A percentile compares a stretch with the other conserved stretches of the same genome.
These are phyloP conservation scores for Rhodofomes roseus DNA, from an alignment of 1,284 basidiomycete genomes.

Conservation along the genomic window DNA sequence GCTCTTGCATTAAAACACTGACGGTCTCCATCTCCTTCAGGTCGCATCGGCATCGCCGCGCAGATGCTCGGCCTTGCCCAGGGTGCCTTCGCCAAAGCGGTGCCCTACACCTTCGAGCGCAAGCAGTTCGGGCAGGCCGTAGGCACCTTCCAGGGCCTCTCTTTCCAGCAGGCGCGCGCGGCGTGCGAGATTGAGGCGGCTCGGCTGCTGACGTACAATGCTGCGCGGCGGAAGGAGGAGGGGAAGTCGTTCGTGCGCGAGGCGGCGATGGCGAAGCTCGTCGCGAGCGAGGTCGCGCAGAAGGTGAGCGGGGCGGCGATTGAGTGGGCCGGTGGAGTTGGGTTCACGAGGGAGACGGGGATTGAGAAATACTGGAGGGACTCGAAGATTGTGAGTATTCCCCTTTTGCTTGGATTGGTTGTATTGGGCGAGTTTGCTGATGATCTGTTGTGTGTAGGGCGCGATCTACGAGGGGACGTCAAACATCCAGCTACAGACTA, in stretches of 20 bases:
- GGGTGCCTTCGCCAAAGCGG: constrained; percentile 91
- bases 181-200: constrained; percentile 90
- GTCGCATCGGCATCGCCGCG: constrained; percentile 95
- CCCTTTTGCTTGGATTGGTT: background rate
- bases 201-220: constrained; percentile 94
- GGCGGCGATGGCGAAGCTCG: constrained; percentile 97
- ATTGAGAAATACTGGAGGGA: constrained; percentile 96
- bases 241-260: constrained; percentile 86
- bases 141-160: constrained; percentile 94
- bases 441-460: constrained; percentile 43
- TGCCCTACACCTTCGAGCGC: constrained; percentile 92
- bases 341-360: constrained; percentile 92
- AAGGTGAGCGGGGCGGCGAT: constrained; percentile 86
- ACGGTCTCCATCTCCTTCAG: constrained; percentile 22
- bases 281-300: constrained; percentile 86
- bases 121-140: constrained; percentile 93
- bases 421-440: background rate
- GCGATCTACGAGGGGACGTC: constrained; percentile 96
- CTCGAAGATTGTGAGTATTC: constrained; percentile 82
- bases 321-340: constrained; percentile 96
- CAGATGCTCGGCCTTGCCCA: constrained; percentile 97
- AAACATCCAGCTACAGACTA: constrained; percentile 96
- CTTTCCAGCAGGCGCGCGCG: constrained; percentile 90
- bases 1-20: too few species aligned
- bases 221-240: constrained; percentile 91